Percentiles rank a stretch among this genome's conserved stretches.
Conservation (phyloP, 2,329 filamentous ascomycete genomes). For the Fusarium xylarioides region DNA sequence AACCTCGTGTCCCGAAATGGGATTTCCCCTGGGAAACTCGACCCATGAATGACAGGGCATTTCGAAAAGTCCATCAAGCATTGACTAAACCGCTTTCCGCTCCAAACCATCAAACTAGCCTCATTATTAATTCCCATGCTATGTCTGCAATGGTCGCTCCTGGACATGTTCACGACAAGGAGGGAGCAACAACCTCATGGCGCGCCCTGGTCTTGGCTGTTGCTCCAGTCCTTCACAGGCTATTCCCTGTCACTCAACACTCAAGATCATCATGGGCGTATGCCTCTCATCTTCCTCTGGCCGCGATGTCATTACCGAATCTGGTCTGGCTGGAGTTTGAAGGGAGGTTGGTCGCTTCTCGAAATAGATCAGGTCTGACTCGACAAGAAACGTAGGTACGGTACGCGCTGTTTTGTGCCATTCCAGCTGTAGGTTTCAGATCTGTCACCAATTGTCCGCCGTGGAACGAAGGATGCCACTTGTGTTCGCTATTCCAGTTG, state of each 20-base stretch:
- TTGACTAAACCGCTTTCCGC: conserved; percentile 5
- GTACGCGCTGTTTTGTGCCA: background rate
- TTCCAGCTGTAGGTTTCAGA: background rate
- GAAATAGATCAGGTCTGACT: conserved; percentile 3
- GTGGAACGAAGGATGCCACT: background rate
- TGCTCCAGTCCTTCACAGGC: background rate
- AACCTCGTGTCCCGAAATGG: conserved; percentile 49
- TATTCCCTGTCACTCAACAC: background rate
- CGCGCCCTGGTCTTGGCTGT: background rate
- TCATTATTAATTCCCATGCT: background rate
- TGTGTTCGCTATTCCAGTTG: background rate
- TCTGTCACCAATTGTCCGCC: background rate
- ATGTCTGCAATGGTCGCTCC: background rate
- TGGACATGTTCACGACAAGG: background rate
- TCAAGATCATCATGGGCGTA: background rate
- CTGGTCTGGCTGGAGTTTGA: background rate
- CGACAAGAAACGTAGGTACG: background rate
- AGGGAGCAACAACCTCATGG: background rate
- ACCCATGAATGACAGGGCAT: conserved; percentile 20
- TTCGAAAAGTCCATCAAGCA: conserved; percentile 27
- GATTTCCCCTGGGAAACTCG: conserved; percentile 23
- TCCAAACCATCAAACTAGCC: conserved; percentile 15
- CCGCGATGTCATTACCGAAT: conserved; percentile 1
- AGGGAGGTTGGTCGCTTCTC: background rate
- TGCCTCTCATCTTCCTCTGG: background rate